Evolutionary conservation across 208 protist species (phyloP), one percentile per base, ranked within the genome.

Genomic region (Acanthamoeba sp.): DNA sequence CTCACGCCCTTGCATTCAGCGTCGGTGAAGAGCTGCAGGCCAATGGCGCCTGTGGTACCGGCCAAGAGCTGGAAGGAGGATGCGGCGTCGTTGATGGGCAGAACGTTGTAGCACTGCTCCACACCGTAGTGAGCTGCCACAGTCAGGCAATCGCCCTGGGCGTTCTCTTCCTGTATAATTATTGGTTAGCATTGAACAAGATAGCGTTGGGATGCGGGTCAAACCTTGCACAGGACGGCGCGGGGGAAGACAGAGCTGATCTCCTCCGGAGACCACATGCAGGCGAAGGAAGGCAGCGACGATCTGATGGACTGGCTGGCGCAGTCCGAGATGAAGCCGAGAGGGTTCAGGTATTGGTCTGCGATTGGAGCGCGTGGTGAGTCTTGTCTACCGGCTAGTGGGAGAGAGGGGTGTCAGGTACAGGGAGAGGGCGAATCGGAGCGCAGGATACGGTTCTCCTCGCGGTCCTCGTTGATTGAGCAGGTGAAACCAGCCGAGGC

Each of bases 51-150:
- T 1, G 80, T 57, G 42, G 80, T 59, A 27, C 80, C 42, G 48
- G 80, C 0, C n/a, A 88, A 88, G 22, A 88, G 38, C 80, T 88
- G 80, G 80, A 36, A 88, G 52, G 80, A 88, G 3, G 80, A 88
- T 0, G 52, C 38, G 0, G 18, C 16, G 52, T 88, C 80, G 16
- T 88, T 88, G 80, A 88, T 29, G 80, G 24, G 24, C 48, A 88
- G 29, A 3, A 88, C 27, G 38, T 88, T 88, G 80, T 88, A 88
- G 52, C 80, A 88, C 18, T 20, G 40, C 20, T 82, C 32, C 32
- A 32, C 14, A 29, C 71, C 32, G 18, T 52, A 20, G 29, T 29
- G 80, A 1, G 71, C 71, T 2, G 71, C 71, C 22, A 82, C 32
- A 1, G 71, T 82, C 3, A 40, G 34, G 27, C 71, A 82, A 27